A percentile compares a stretch with the other conserved stretches of the same genome.
phyloP scores from a whole-genome alignment of 768 basidiomycete genomes.

The Auriscalpium vulgare region DNA sequence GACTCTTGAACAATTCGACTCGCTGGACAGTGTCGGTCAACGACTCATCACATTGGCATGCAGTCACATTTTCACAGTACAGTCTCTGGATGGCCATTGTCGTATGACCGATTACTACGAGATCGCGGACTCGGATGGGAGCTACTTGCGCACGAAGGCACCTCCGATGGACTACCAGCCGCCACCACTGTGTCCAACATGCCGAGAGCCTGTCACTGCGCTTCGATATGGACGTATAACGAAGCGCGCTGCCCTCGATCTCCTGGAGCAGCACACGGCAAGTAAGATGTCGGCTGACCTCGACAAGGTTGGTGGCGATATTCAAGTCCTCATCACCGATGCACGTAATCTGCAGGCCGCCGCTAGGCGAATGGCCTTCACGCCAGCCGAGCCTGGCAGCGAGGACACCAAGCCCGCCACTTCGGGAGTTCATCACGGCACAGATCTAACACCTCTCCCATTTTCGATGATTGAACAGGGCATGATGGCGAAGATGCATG shows the following conservation, averaged over 20 bases:
- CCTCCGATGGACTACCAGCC: constrained; percentile 24
- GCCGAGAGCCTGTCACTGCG: constrained; percentile 26
- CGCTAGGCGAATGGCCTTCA: constrained; percentile 4
- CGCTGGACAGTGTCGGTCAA: constrained; percentile 22
- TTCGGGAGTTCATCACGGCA: neutral
- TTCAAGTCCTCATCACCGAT: constrained; percentile 7
- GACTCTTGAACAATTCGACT: constrained; percentile 20
- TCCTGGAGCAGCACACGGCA: constrained; percentile 30
- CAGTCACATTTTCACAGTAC: constrained; percentile 32
- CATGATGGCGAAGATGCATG: constrained; percentile 14
- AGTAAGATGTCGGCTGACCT: constrained; percentile 22
- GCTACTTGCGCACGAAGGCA: constrained; percentile 15
- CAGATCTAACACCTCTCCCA: constrained; percentile 14
- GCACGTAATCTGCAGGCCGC: constrained; percentile 3
- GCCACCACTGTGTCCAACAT: constrained; percentile 28
- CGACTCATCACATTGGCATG: constrained; percentile 24
- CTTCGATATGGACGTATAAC: constrained; percentile 29
- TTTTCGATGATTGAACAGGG: neutral
- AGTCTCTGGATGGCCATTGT: constrained; percentile 31
- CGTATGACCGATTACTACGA: constrained; percentile 24
- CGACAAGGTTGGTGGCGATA: constrained; percentile 3
- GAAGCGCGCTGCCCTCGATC: constrained; percentile 30
- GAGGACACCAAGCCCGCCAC: neutral
- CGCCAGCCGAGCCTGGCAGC: neutral
- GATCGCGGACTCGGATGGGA: constrained; percentile 14